Base-by-base conservation (phyloP, 148 eudicot genomes). In the Beta vulgaris region DNA sequence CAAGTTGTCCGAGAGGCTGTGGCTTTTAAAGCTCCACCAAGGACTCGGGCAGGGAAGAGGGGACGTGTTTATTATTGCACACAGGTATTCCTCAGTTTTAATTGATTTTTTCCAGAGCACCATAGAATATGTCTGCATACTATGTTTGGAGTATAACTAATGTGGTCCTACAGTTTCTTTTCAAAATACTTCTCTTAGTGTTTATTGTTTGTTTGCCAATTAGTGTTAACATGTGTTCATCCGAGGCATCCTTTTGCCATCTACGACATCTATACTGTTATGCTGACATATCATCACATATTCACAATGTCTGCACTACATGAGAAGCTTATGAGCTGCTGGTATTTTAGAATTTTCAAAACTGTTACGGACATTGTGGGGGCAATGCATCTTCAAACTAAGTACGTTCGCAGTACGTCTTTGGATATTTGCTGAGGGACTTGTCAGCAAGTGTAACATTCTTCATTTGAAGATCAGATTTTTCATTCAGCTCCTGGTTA, bases 11-110 rank as follows among this genome's bases (percentile, higher is more conserved):
- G 77, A 48, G 99, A 92, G 79, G 98, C 98, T 70, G 89, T 88
- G 76, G 98, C 99, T 71, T 92, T 96, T 72, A 96, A 92, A 79
- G 73, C 99, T 76, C 99, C 99, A 76, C 98, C 99, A 53, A 88
- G 91, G 86, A 96, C 92, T 51, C 80, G 99, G 78, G 94, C 89
- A 58, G 99, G 99, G 36, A 92, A 87, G 86, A 88, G 99, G 83
- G 99, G 99, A 21, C 96, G 98, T 75, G 82, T 96, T 67, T 93
- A 84, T 85, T 96, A 92, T 86, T 89, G 97, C 76, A 96, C 99
- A 43, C 99, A 96, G 99, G 99, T 96, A 86, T 40, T 65, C 23
- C 18, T 51, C 61, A 19, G 25, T 44, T 60, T 59, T 60, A 73
- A 53, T n/a, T 44, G 0, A 75, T 26, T 23, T 63, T 43, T 18